Base-by-base conservation (phyloP, 768 basidiomycete species). In the Tricholomella constricta region DNA sequence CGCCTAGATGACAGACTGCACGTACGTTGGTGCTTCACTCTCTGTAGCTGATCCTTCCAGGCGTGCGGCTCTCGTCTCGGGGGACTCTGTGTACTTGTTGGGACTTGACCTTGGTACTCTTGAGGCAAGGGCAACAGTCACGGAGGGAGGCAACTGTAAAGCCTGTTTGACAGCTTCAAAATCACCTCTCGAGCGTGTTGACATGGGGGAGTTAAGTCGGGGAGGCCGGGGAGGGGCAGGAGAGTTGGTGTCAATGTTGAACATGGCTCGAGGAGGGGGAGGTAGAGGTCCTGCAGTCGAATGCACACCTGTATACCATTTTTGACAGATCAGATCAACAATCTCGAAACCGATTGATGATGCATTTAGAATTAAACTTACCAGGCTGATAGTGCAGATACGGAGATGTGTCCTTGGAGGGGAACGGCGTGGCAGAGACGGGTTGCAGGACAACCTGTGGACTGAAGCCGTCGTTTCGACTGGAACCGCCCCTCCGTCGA, bases 201-300 rank as follows among this genome's bases (percentile, higher is more conserved):
- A 72, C 0, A 69, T 68, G 20, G 85, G 84, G 11, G 85, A 84
- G 58, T 82, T 76, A 4, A 85, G 72, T 36, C 86, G 83, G 5
- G 83, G 81, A 29, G 85, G 84, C 34, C 83, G 81, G 53, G 86
- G 84, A 20, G 85, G 83, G 10, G 80, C 75, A 8, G 78, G 70
- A 44, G 65, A 73, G 11, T 72, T 71, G 6, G 72, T 52, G 44
- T 78, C 72, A 27, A 83, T 74, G 52, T 71, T 72, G 49, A 83
- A 78, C 51, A 75, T 67, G 17, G 84, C 78, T 52, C 83, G 75
- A 2, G 88, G 86, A 8, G 87, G 88, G 27, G 82, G 81, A 25
- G 89, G 88, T 53, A 88, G 75, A 42, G 89, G 88, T 4, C 87
- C 86, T 36, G 88, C 88, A 20, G 79, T 88, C 6, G 86, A 76